phyloP scores from a whole-genome alignment of 768 basidiomycete genomes.

The Cyclocybe aegerita region DNA sequence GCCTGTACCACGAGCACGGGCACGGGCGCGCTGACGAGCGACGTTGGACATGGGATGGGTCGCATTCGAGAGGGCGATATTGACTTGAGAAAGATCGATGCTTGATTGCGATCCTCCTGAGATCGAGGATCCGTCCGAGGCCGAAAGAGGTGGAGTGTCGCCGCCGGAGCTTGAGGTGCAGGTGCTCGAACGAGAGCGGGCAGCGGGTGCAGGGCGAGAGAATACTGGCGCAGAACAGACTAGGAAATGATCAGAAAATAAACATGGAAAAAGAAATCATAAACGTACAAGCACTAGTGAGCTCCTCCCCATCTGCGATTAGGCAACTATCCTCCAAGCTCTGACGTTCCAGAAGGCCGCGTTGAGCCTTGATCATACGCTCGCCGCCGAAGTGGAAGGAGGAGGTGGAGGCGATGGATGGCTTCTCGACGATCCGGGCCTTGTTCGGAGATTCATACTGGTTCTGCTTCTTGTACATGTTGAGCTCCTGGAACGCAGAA shows the following conservation, averaged over 20 bases:
- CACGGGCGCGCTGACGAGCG: conserved; percentile 42
- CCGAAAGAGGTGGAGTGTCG: conserved; percentile 16
- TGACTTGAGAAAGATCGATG: conserved; percentile 68
- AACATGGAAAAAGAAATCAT: not conserved
- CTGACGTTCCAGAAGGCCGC: conserved; percentile 61
- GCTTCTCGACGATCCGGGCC: conserved; percentile 54
- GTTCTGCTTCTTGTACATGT: conserved; percentile 25
- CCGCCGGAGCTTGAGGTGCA: conserved; percentile 55
- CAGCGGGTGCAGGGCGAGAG: conserved; percentile 50
- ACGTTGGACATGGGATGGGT: conserved; percentile 49
- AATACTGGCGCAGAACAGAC: conserved; percentile 57
- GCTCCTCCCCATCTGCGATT: conserved; percentile 66
- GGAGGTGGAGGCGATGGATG: conserved; percentile 64
- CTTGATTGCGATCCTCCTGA: conserved; percentile 78
- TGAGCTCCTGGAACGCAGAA: conserved; percentile 34
- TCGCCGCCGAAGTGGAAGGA: conserved; percentile 68
- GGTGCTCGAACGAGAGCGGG: conserved; percentile 66
- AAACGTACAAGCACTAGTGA: conserved; percentile 49
- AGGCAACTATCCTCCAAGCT: conserved; percentile 69
- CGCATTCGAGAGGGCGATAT: conserved; percentile 51
- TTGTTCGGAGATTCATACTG: conserved; percentile 42
- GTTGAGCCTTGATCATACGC: conserved; percentile 63
- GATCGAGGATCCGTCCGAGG: conserved; percentile 64
- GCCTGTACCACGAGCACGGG: conserved; percentile 59
- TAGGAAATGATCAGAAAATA: conserved; percentile 12